Base-by-base conservation (phyloP, 2,329 filamentous ascomycete genomes). In the Arthrobotrys musiformis region DNA sequence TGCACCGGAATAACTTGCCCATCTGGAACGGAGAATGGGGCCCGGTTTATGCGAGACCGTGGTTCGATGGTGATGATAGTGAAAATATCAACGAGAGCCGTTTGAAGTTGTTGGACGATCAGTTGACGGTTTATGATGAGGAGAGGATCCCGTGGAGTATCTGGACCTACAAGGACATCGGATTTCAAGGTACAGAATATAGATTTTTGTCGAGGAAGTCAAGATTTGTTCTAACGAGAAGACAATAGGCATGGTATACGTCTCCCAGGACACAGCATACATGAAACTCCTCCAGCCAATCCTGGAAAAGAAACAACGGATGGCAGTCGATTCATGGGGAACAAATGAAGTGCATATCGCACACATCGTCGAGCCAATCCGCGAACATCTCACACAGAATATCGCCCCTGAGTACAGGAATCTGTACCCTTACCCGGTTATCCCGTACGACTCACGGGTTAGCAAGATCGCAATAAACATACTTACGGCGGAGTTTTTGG, bases 161-260 rank as follows among this genome's bases (percentile, higher is more conserved):
- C 80, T 89, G 87, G 87, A 82, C 87, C 0, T 89, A 88, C 82
- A 89, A 89, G 80, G 87, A 89, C 72, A 85, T 89, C 42, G 86
- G 87, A 0, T 84, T 86, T 50, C 87, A 88, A 81, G 87, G 87
- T 79, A 19, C 61, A 26, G 17, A n/a, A 52, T 26, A 44, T 17
- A 19, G n/a, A 30, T 40, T 52, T 11, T 50, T 19, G n/a, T 35
- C 4, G 2, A 1, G n/a, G 48, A 17, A 4, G 5, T 7, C 48
- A n/a, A 28, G 11, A 40, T 26, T n/a, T 9, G 69, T 56, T 26
- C 13, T 58, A 24, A 61, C 22, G 26, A 8, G 54, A 17, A n/a
- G n/a, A 7, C 54, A 52, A 54, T 8, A 80, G 79, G 80, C 4
- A 88, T 89, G 87, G 83, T 87, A 0, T 86, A 87, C 75, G 83